A percentile compares a stretch with the other conserved stretches of the same genome.
Conservation (phyloP, 345 rosid genomes). For the Passiflora organensis region DNA sequence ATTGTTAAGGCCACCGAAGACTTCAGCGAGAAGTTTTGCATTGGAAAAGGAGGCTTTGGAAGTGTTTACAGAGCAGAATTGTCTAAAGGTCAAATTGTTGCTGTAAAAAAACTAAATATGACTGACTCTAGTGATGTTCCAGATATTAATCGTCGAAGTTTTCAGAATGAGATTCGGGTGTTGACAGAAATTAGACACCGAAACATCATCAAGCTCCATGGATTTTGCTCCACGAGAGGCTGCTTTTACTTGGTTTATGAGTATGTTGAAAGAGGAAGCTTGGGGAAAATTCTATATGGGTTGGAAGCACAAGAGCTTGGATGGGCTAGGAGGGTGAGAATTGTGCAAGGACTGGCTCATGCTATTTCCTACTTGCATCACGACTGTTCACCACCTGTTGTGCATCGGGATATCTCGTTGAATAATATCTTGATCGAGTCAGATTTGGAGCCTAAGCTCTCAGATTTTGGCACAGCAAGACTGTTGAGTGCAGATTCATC, state of each 20-base stretch:
- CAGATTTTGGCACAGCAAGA: conserved; percentile 71
- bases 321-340: conserved; percentile 42
- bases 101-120: conserved; percentile 48
- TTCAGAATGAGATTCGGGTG: conserved; percentile 51
- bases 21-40: conserved; percentile 44
- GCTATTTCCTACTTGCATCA: conserved; percentile 68
- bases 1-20: conserved; percentile 50
- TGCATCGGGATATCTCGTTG: conserved; percentile 56
- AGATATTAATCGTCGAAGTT: conserved; percentile 31
- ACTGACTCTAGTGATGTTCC: conserved; percentile 37
- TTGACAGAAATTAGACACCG: conserved; percentile 53
- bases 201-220: conserved; percentile 60
- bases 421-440: conserved; percentile 53
- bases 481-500: conserved; percentile 40
- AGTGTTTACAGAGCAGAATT: conserved; percentile 52
- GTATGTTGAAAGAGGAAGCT: conserved; percentile 49
- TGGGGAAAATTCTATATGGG: conserved; percentile 41
- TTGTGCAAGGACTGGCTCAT: conserved; percentile 60
- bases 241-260: conserved; percentile 54
- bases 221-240: conserved; percentile 48
- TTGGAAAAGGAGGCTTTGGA: conserved; percentile 68
- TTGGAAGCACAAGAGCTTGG: conserved; percentile 33
- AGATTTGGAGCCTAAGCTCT: conserved; percentile 46
- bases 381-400: conserved; percentile 55
- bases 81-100: conserved; percentile 41